phyloP scores from a whole-genome alignment of 2,329 filamentous ascomycete species.

The Cryphonectria radicalis region DNA sequence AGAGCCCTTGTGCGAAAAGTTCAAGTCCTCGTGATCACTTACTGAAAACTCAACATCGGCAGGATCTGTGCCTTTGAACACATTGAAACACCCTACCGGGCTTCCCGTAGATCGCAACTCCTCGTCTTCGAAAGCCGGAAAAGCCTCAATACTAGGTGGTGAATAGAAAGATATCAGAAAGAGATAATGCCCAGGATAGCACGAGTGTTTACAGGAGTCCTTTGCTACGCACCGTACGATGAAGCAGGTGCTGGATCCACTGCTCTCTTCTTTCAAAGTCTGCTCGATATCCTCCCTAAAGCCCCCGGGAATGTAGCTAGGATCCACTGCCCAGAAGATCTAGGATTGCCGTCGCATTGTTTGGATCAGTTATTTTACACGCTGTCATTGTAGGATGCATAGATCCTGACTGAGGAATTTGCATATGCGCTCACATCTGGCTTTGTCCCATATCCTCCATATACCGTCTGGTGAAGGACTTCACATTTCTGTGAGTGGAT shows the following conservation, averaged over 20 bases:
- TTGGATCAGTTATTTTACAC: background rate
- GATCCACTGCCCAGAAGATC: slow-evolving; percentile 22
- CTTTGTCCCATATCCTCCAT: background rate
- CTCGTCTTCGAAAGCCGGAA: background rate
- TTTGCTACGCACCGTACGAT: slow-evolving; percentile 9
- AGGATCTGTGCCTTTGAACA: slow-evolving; percentile 4
- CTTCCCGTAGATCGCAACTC: background rate
- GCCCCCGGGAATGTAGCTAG: slow-evolving; percentile 5
- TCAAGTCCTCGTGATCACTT: background rate
- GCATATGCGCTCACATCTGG: slow-evolving; percentile 3
- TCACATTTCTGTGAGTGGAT: slow-evolving; percentile 9
- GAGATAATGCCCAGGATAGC: background rate
- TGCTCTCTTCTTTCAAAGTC: slow-evolving; percentile 9
- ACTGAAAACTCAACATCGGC: slow-evolving; percentile 5
- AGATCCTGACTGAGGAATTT: too few relatives aligned
- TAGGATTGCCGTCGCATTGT: background rate
- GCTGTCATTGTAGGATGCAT: background rate
- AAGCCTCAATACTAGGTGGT: slow-evolving; percentile 4
- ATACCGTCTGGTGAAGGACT: slow-evolving; percentile 17
- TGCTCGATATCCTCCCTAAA: slow-evolving; percentile 3
- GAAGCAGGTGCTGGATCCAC: background rate
- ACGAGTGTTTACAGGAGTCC: too few relatives aligned
- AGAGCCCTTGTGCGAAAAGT: too few relatives aligned
- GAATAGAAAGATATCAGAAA: background rate
- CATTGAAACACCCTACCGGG: background rate